These are phyloP conservation scores for Ustilago trichophora DNA, from an alignment of 1,284 basidiomycete genomes.

Conservation along the genomic window DNA sequence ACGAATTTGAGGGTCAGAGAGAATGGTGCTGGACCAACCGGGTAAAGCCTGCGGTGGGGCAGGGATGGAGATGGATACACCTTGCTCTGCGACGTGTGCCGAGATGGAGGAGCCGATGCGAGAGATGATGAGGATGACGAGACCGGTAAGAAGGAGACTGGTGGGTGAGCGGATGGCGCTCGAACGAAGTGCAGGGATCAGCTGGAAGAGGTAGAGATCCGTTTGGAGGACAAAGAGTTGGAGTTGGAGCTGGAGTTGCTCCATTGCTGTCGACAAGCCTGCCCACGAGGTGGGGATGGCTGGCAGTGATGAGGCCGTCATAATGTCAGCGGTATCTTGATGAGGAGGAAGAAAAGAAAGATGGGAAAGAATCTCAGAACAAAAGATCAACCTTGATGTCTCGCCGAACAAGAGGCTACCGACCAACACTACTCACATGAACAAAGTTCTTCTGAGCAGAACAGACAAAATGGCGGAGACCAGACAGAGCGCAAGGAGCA, in stretches of 20 bases:
- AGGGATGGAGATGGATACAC: conserved; percentile 24
- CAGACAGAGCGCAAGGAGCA: too few relatives aligned
- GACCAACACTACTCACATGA: too few relatives aligned
- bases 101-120: conserved; percentile 8
- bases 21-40: conserved; percentile 47
- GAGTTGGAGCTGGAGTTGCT: conserved; percentile 11
- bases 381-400: too few relatives aligned
- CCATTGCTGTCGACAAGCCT: too few relatives aligned
- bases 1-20: conserved; percentile 25
- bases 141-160: conserved; percentile 25
- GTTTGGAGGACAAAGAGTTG: conserved; percentile 34
- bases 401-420: too few relatives aligned
- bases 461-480: too few relatives aligned
- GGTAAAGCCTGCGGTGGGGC: conserved; percentile 36
- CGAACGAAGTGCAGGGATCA: conserved; percentile 21
- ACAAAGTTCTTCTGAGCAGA: too few relatives aligned
- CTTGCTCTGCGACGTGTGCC: conserved; percentile 19
- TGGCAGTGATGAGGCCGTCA: too few relatives aligned
- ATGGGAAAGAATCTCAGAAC: too few relatives aligned
- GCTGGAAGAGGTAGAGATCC: conserved; percentile 33
- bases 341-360: too few relatives aligned
- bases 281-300: neutral
- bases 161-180: conserved; percentile 28
- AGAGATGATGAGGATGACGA: conserved; percentile 29
- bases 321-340: too few relatives aligned